Percentiles rank a stretch among this genome's conserved stretches.
Evolutionary conservation across 2,329 filamentous ascomycete genomes (phyloP).

Genomic region (Bipolaris zeicola): DNA sequence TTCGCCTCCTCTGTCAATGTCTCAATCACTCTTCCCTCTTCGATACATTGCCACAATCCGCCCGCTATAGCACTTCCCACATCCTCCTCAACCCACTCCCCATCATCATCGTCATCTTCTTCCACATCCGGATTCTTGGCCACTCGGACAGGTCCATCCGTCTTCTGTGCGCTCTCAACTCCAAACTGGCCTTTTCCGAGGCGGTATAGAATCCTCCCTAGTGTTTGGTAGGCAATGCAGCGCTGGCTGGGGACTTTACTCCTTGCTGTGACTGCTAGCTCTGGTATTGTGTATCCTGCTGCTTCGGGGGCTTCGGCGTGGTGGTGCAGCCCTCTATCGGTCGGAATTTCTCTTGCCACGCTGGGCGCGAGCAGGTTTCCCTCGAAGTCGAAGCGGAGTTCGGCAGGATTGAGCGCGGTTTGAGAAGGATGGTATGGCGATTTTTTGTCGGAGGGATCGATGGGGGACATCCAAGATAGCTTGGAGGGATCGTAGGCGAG

Average conservation of each 20-base stretch:
- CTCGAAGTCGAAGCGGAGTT: slow-evolving; percentile 86
- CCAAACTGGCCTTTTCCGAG: slow-evolving; percentile 76
- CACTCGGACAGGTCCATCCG: slow-evolving; percentile 55
- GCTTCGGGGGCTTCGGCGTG: slow-evolving; percentile 91
- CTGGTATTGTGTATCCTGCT: slow-evolving; percentile 89
- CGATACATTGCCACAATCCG: slow-evolving; percentile 81
- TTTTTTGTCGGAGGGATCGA: slow-evolving; percentile 64
- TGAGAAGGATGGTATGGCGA: slow-evolving; percentile 84
- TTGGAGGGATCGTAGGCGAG: slow-evolving; percentile 83
- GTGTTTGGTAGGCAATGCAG: slow-evolving; percentile 88
- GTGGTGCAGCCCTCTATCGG: slow-evolving; percentile 83
- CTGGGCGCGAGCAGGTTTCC: slow-evolving; percentile 80
- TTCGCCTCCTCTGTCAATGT: slow-evolving; percentile 77
- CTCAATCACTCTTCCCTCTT: slow-evolving; percentile 77
- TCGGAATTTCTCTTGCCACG: slow-evolving; percentile 74
- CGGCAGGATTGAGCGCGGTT: slow-evolving; percentile 71
- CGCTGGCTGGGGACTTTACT: slow-evolving; percentile 85
- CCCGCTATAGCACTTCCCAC: slow-evolving; percentile 60
- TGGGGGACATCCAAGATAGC: slow-evolving; percentile 85
- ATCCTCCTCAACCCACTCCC: slow-evolving; percentile 45
- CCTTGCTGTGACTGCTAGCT: slow-evolving; percentile 79
- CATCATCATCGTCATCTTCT: slow-evolving; percentile 36
- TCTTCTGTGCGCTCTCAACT: slow-evolving; percentile 52
- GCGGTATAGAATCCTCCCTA: slow-evolving; percentile 83
- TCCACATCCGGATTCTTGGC: slow-evolving; percentile 47